These are phyloP conservation scores for Brassica balearica DNA, from an alignment of 441 rosid genomes.

Conservation along the genomic window DNA sequence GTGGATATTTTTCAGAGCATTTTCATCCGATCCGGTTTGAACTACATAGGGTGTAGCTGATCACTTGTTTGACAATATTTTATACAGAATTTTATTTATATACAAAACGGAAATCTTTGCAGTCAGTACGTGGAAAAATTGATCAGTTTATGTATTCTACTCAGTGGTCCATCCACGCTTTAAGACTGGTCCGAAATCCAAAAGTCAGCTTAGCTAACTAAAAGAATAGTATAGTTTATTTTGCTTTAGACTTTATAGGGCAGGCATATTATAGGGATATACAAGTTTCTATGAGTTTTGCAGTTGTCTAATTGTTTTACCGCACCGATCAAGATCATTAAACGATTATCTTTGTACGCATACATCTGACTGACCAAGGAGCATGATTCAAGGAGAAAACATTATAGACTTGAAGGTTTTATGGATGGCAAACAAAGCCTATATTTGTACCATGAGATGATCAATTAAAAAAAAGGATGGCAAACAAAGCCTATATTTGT, in stretches of 20 bases:
- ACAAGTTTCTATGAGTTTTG: neutral
- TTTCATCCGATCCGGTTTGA: neutral
- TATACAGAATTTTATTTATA: neutral
- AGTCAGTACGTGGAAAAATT: too few relatives aligned
- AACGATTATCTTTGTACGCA: neutral
- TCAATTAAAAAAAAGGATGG: neutral
- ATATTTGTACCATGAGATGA: neutral
- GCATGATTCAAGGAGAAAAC: neutral
- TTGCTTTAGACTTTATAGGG: too few relatives aligned
- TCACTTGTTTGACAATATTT: neutral
- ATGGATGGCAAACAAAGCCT: neutral
- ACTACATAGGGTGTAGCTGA: neutral
- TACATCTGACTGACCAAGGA: neutral
- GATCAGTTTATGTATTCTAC: neutral
- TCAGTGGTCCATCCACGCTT: neutral
- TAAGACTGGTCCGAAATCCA: neutral
- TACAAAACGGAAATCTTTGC: too few relatives aligned
- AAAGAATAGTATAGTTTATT: too few relatives aligned
- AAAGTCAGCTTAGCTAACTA: neutral
- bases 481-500: neutral
- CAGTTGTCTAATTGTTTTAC: neutral
- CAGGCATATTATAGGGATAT: neutral
- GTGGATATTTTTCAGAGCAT: too few relatives aligned
- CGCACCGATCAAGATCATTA: neutral
- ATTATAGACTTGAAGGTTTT: neutral